Percentiles rank a stretch among this genome's conserved stretches.
Evolutionary conservation across 768 basidiomycete species (phyloP).

Genomic region (Symmetrospora coprosmae): DNA sequence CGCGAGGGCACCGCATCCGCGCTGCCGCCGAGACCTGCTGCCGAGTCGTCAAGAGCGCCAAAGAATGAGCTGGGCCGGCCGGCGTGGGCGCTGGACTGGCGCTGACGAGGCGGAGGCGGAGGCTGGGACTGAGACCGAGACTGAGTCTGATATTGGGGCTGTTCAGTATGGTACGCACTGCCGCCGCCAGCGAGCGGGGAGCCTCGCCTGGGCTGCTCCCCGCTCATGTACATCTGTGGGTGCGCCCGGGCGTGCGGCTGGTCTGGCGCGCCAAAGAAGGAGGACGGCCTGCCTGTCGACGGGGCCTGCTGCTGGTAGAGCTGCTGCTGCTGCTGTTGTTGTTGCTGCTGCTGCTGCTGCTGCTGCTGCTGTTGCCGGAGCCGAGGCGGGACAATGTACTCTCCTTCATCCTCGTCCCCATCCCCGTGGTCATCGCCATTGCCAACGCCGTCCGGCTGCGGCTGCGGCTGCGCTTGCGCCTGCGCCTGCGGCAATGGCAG

Average conservation of each 20-base stretch:
- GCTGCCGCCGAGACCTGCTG: background rate
- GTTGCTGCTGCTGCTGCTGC: conserved; percentile 16
- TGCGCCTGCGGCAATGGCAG: background rate
- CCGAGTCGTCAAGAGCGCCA: background rate
- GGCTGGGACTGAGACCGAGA: too few species aligned
- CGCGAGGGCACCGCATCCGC: too few species aligned
- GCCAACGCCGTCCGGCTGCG: too few species aligned
- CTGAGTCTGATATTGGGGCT: too few species aligned
- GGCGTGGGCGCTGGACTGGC: too few species aligned
- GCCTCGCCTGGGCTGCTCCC: background rate
- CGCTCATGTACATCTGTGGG: background rate
- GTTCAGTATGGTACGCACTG: too few species aligned
- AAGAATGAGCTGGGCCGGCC: background rate
- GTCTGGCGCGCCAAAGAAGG: too few species aligned
- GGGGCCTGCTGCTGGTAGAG: too few species aligned
- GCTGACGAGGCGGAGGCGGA: too few species aligned
- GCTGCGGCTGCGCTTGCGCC: background rate
- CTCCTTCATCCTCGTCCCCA: too few species aligned
- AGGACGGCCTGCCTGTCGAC: background rate
- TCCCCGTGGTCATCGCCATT: too few species aligned
- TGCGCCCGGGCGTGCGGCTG: background rate
- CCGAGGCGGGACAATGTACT: too few species aligned
- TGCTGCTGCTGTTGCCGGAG: background rate
- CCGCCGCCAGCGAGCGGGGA: background rate
- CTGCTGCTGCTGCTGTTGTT: background rate